Evolutionary conservation across 73 alveolate species (phyloP).

Genomic region (Halteria grandinella): DNA sequence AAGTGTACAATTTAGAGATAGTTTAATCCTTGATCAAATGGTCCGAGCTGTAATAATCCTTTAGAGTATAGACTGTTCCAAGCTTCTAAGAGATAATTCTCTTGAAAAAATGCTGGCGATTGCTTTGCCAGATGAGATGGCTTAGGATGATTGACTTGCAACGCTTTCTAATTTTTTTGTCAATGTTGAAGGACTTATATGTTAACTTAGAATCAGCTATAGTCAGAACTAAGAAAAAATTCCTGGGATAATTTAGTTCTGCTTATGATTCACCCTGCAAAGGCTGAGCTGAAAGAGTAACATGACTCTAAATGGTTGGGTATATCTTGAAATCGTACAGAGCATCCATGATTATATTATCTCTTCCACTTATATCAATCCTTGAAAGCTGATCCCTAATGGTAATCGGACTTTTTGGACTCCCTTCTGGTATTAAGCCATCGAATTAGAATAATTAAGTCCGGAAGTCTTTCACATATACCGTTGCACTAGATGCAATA

Average conservation of each 20-base stretch:
- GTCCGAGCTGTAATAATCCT: slow-evolving; percentile 1
- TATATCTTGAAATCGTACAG: too few species aligned
- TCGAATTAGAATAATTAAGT: too few species aligned
- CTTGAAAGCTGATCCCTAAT: too few species aligned
- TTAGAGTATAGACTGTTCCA: slow-evolving; percentile 42
- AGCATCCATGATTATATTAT: too few species aligned
- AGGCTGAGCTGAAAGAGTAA: too few species aligned
- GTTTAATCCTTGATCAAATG: slow-evolving; percentile 7
- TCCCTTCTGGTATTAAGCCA: too few species aligned
- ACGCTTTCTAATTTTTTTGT: background rate
- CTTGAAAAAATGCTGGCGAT: slow-evolving; percentile 38
- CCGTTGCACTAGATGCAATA: too few species aligned
- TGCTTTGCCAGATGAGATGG: slow-evolving; percentile 32
- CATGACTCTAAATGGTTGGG: too few species aligned
- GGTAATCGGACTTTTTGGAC: too few species aligned
- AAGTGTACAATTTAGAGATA: background rate
- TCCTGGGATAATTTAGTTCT: slow-evolving; percentile 1
- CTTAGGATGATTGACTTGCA: background rate
- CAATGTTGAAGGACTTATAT: slow-evolving; percentile 12
- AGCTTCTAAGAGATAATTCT: slow-evolving; percentile 24
- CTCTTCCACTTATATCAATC: too few species aligned
- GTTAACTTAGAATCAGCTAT: background rate
- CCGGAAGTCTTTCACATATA: too few species aligned
- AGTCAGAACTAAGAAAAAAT: background rate
- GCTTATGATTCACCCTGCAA: too few species aligned